Conservation (phyloP, 768 basidiomycete species). For the Naematelia aurantialba region DNA sequence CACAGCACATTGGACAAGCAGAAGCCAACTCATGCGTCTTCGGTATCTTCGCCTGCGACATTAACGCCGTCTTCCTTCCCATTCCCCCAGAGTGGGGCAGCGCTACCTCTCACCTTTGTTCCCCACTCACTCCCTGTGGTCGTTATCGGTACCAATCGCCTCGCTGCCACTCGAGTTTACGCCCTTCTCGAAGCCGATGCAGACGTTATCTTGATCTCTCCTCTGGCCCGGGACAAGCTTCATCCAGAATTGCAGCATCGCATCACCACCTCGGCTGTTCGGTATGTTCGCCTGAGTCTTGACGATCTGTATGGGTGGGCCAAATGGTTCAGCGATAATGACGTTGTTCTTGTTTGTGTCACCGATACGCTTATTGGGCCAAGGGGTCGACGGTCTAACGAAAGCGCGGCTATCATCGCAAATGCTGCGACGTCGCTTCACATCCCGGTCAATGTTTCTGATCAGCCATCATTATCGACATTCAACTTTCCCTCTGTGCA, state of each 20-base stretch:
- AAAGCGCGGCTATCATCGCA: slow-evolving; percentile 62
- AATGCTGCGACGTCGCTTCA: slow-evolving; percentile 58
- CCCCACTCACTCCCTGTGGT: slow-evolving; percentile 54
- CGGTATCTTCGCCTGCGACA: neutral
- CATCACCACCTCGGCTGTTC: slow-evolving; percentile 57
- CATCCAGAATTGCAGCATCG: slow-evolving; percentile 73
- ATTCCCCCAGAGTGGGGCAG: slow-evolving; percentile 20
- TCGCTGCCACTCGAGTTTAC: slow-evolving; percentile 81
- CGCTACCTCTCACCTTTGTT: slow-evolving; percentile 47
- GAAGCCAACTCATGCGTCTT: neutral
- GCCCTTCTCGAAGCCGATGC: slow-evolving; percentile 76
- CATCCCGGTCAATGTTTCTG: slow-evolving; percentile 80
- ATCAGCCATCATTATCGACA: slow-evolving; percentile 79
- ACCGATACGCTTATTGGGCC: slow-evolving; percentile 67
- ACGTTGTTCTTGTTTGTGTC: slow-evolving; percentile 64
- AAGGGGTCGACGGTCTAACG: slow-evolving; percentile 52
- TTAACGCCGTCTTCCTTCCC: slow-evolving; percentile 12
- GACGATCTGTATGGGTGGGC: slow-evolving; percentile 54
- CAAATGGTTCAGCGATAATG: slow-evolving; percentile 52
- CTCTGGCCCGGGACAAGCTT: slow-evolving; percentile 55
- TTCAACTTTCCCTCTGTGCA: slow-evolving; percentile 83
- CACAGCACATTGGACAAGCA: no score
- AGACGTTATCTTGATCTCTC: slow-evolving; percentile 60
- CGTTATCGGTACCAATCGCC: slow-evolving; percentile 70
- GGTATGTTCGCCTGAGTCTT: slow-evolving; percentile 50